A percentile compares a stretch with the other conserved stretches of the same genome.
Conservation (phyloP, 495 filamentous ascomycete genomes). For the Ramalina intermedia region DNA sequence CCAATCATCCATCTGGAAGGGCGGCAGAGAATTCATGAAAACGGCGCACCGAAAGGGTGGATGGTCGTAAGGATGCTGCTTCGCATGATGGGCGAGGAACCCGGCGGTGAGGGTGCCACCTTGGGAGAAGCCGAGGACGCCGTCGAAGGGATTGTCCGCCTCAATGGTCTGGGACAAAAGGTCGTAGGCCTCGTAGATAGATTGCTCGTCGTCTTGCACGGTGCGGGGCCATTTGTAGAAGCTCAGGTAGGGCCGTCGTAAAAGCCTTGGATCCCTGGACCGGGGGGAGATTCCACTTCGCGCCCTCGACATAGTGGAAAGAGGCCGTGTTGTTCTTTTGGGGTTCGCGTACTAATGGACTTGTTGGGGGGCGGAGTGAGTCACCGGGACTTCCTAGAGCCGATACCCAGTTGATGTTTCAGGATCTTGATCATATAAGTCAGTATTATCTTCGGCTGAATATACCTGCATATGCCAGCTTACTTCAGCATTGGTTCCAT, state of each 20-base stretch:
- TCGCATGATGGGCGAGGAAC: conserved; percentile 24
- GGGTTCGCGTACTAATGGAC: conserved; percentile 17
- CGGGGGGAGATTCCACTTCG: conserved; percentile 20
- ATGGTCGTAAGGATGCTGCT: conserved; percentile 15
- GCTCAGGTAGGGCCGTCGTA: conserved; percentile 26
- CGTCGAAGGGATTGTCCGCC: conserved; percentile 30
- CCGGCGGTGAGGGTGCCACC: conserved; percentile 26
- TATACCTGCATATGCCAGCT: neutral
- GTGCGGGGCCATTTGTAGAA: conserved; percentile 24
- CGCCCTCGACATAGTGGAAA: conserved; percentile 24
- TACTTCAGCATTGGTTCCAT: neutral
- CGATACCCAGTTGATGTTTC: neutral
- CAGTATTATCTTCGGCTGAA: neutral
- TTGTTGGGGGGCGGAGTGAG: conserved; percentile 1
- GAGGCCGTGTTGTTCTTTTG: conserved; percentile 22
- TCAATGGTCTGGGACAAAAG: conserved; percentile 21
- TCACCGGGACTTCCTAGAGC: neutral
- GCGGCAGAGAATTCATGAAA: conserved; percentile 24
- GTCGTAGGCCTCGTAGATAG: conserved; percentile 21
- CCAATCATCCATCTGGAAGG: conserved; percentile 21
- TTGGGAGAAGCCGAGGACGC: conserved; percentile 32
- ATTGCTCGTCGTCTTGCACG: conserved; percentile 12
- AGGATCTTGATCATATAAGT: neutral
- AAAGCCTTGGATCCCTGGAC: conserved; percentile 21
- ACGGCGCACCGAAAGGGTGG: conserved; percentile 28